Evolutionary conservation across 2,329 filamentous ascomycete genomes (phyloP).

Genomic region (Sporothrix globosa): DNA sequence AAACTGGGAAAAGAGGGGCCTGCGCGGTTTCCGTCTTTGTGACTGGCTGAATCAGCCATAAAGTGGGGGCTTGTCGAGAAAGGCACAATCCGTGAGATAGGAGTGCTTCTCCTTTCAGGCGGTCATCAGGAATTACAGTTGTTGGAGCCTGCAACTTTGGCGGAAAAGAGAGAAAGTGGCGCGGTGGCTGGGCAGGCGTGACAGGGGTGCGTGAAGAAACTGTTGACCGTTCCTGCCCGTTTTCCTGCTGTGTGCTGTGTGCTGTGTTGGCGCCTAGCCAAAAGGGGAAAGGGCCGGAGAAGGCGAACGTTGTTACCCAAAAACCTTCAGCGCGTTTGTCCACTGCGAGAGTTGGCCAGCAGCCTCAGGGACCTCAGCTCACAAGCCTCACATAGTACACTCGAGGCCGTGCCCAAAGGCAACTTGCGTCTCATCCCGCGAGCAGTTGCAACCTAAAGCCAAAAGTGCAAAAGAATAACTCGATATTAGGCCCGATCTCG

Average conservation of each 20-base stretch:
- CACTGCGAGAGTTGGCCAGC: constrained; percentile 3
- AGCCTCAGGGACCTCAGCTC: neutral
- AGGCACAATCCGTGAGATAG: neutral
- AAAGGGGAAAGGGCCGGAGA: constrained; percentile 18
- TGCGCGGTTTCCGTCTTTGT: constrained; percentile 46
- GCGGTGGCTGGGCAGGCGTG: constrained; percentile 11
- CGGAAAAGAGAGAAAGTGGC: neutral
- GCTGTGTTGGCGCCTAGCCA: neutral
- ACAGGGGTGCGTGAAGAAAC: constrained; percentile 13
- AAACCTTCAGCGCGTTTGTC: neutral
- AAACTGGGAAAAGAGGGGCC: constrained; percentile 39
- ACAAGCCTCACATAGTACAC: neutral
- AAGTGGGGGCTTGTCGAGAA: neutral
- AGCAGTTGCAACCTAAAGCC: neutral
- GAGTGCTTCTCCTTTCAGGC: no score
- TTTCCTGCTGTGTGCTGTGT: neutral
- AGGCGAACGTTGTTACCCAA: neutral
- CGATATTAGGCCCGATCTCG: neutral
- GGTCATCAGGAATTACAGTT: neutral
- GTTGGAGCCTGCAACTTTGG: no score
- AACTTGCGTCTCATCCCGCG: no score
- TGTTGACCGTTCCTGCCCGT: constrained; percentile 6
- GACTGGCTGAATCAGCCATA: constrained; percentile 52
- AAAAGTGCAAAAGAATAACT: no score
- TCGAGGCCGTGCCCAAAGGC: no score